Evolutionary conservation across 2,329 filamentous ascomycete genomes (phyloP), one percentile per base, ranked within the genome.

Genomic region (Xylariaceae sp.): DNA sequence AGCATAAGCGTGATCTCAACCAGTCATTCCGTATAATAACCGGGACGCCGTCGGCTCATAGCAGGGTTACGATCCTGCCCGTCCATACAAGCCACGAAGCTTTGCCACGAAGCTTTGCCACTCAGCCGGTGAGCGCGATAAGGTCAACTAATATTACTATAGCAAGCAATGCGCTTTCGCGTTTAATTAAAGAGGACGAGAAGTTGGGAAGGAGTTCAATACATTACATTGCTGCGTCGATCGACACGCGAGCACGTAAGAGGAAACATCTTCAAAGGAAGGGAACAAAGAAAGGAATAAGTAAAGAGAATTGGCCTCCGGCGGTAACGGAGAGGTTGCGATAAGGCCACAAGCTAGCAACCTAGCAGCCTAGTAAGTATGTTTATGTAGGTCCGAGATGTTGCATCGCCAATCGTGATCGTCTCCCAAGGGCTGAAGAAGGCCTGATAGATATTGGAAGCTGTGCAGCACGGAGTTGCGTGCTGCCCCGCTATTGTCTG

Each of bases 381-480:
- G n/a, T n/a, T n/a, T n/a, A n/a, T n/a, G n/a, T n/a, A n/a, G n/a
- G n/a, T n/a, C n/a, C n/a, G 18, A 19, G 40, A 48, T 19, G 40
- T 37, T 44, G 40, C 41, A 41, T 49, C 19, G 49, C 26, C 42
- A 48, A 57, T 57, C 51, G 21, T 46, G 57, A 55, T 60, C 48
- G 50, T 44, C 56, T 50, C 52, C 50, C 52, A 55, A 52, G 48
- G 46, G 18, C 43, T 50, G 51, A 49, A 51, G 48, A 7, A 54
- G 42, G 32, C 54, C 51, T 49, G 53, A 59, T 59, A 59, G 55
- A 50, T n/a, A n/a, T n/a, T n/a, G 50, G 12, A 57, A 52, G 48
- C 44, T 55, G 51, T 14, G 32, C 32, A 37, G n/a, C 14, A 10
- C 32, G 32, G 32, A 37, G 32, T 37, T 37, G 32, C 9, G 32